These are phyloP conservation scores for Trichoderma lentiforme DNA, from an alignment of 2,329 filamentous ascomycete genomes.

Conservation along the genomic window DNA sequence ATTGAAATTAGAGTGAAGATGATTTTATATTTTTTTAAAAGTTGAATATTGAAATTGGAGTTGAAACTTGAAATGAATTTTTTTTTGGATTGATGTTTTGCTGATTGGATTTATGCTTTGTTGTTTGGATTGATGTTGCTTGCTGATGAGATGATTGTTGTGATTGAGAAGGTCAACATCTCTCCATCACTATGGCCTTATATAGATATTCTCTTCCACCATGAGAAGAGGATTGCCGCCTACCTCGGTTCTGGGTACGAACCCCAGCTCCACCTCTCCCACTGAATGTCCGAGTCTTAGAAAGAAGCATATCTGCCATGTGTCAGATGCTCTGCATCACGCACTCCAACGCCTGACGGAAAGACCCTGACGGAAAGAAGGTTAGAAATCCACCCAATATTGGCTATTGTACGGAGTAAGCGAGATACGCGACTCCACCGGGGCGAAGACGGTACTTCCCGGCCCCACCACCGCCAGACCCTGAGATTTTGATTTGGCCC, in stretches of 20 bases:
- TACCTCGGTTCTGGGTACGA: neutral
- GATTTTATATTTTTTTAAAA: neutral
- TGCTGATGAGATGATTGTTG: neutral
- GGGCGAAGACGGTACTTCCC: neutral
- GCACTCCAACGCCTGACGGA: neutral
- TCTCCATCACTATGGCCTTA: neutral
- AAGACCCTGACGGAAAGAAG: neutral
- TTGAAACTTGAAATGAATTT: neutral
- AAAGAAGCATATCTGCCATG: neutral
- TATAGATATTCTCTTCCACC: neutral
- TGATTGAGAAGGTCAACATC: neutral
- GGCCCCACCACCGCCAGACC: neutral
- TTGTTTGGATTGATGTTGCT: neutral
- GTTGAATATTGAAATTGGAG: neutral
- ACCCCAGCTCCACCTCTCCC: neutral
- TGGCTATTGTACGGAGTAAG: neutral
- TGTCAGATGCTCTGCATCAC: neutral
- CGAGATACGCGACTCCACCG: neutral
- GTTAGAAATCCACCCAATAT: neutral
- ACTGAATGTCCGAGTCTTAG: neutral
- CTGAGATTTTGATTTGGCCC: neutral
- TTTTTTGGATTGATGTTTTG: neutral
- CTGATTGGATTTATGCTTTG: neutral
- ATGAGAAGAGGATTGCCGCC: neutral
- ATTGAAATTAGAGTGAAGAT: neutral